Evolutionary conservation across 2,329 filamentous ascomycete genomes (phyloP).

Genomic region (Nemania sp.): DNA sequence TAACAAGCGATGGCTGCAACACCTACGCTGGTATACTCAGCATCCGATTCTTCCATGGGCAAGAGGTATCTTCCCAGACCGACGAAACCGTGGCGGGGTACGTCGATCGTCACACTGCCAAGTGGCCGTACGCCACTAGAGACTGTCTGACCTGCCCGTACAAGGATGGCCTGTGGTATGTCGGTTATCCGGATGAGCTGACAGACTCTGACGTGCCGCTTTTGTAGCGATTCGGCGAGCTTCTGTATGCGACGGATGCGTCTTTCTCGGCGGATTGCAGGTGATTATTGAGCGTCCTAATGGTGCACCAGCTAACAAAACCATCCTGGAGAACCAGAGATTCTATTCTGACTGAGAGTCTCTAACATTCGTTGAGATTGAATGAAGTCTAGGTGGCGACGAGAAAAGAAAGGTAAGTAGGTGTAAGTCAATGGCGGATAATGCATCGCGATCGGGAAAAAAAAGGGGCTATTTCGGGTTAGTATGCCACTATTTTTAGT

Average conservation of each 20-base stretch:
- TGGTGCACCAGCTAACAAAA: not conserved
- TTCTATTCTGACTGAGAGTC: no score
- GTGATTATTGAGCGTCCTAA: not conserved
- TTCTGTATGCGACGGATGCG: not conserved
- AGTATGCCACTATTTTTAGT: no score
- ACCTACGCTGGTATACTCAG: not conserved
- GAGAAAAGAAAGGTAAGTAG: no score
- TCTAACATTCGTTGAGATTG: no score
- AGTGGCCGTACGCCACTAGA: not conserved
- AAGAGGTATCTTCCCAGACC: not conserved
- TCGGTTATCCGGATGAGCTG: not conserved
- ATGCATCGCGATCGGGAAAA: no score
- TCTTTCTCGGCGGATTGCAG: not conserved
- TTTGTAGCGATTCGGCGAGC: constrained; percentile 2
- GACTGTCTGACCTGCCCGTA: not conserved
- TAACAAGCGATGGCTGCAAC: not conserved
- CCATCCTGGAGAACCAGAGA: not conserved
- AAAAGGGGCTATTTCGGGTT: no score
- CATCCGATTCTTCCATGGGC: constrained; percentile 1
- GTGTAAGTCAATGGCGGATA: no score
- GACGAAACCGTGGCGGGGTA: not conserved
- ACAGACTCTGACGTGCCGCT: not conserved
- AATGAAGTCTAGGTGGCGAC: no score
- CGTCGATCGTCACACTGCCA: not conserved
- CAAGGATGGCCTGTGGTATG: not conserved